Evolutionary conservation across 768 basidiomycete genomes (phyloP), one percentile per base, ranked within the genome.

Genomic region (Cystobasidium tubakii): DNA sequence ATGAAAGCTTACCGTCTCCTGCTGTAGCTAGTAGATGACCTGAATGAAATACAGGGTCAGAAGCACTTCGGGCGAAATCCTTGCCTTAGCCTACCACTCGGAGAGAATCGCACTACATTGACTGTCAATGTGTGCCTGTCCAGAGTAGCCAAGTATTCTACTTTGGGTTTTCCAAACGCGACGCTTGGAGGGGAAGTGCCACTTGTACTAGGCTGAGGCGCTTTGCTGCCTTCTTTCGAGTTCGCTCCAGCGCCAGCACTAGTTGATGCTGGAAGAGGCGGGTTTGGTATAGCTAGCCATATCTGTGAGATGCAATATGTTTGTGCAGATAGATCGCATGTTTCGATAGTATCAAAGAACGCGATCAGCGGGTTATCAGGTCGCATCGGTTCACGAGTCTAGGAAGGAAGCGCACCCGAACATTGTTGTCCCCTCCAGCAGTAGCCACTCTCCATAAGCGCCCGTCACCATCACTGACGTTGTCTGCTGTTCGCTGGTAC

Each of bases 341-440:
- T 25, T 19, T 46, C 23, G 44, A 19, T 39, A 75, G 42, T 66
- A 36, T 53, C 31, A 53, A 23, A 13, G 31, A 62, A 39, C 57
- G 27, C 31, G 34, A 62, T 39, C 31, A 39, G 44, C 17, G 31
- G 34, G 7, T 15, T 21, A 54, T 36, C n/a, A n/a, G n/a, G n/a
- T n/a, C 42, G n/a, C 31, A 71, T 6, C 54, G 13, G 50, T 44
- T 27, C 29, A 55, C 44, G 25, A 42, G 13, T n/a, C 50, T 69
- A 75, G 66, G 43, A 50, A 21, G 7, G 44, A 62, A 19, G 88
- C 94, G 82, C 79, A 96, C 94, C 81, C 96, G 84, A 79, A 99
- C 92, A 83, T 94, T 89, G 79, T 93, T 96, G 80, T 99, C 96
- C 80, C 95, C 95, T 57, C 96, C 96, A 15, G 88, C 92, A 0